Base-by-base conservation (phyloP, 495 filamentous ascomycete genomes). In the Penicillium soppii region DNA sequence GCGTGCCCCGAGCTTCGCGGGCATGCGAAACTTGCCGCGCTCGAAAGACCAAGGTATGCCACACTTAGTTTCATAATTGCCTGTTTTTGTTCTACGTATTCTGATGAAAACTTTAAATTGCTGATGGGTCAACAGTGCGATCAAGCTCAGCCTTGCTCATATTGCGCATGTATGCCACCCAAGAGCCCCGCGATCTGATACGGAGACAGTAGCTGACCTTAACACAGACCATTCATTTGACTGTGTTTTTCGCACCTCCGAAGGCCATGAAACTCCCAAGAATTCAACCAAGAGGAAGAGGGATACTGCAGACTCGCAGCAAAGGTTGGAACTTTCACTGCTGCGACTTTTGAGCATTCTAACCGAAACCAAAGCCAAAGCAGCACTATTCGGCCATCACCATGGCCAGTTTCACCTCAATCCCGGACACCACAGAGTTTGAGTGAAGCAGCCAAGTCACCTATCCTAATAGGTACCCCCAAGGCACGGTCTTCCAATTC, bases 1-100 rank as follows among this genome's bases (percentile, higher is more conserved):
- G 50, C n/a, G n/a, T n/a, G 79, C 58, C 58, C 23, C 58, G 58
- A 21, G 61, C 61, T 41, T 65, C 61, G 21, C 61, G 43, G 27
- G 61, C 58, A 17, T 65, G 61, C 52, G 54, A 61, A 43, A 58
- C 57, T 19, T 61, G 61, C 46, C 61, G 61, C 4, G 44, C 56
- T 46, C 54, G 61, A 15, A 64, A 64, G 38, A 65, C 61, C 2
- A 65, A 61, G 56, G 58, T 65, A 47, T 2, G 36, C 1, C 17
- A 15, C n/a, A n/a, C n/a, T n/a, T n/a, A 16, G 17, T 3, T 15
- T 26, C 22, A 26, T 21, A 9, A 4, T 25, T 29, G 12, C 5
- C 7, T 46, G 5, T 25, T 30, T 15, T 13, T 15, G 30, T 2
- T 35, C 27, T 57, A 23, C 40, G 4, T 19, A 17, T 43, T 33